Conservation (phyloP, 2,329 filamentous ascomycete species). For the Apiospora phragmitis region DNA sequence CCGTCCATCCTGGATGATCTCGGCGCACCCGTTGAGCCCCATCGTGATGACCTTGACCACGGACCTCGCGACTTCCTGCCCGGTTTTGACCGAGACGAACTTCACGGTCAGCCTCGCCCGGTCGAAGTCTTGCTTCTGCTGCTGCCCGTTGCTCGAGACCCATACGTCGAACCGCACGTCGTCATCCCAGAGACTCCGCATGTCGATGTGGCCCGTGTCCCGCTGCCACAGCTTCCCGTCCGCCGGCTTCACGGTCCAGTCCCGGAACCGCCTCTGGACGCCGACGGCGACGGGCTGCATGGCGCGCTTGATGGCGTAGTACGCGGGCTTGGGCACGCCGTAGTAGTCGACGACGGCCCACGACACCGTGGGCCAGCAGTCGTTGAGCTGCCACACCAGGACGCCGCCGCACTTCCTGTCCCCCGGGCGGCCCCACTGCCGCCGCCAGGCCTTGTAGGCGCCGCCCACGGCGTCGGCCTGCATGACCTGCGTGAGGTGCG, state of each 20-base stretch:
- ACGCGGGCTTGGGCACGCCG: conserved; percentile 65
- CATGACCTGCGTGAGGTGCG: conserved; percentile 56
- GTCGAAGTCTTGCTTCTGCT: conserved; percentile 18
- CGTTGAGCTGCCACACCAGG: conserved; percentile 70
- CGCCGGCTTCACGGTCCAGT: conserved; percentile 46
- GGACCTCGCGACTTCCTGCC: conserved; percentile 33
- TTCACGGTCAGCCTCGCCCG: conserved; percentile 31
- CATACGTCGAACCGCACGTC: conserved; percentile 43
- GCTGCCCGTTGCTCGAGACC: conserved; percentile 36
- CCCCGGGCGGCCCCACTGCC: conserved; percentile 60
- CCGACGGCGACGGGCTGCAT: conserved; percentile 61
- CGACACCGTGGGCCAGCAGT: conserved; percentile 67
- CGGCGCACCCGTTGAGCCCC: conserved; percentile 38
- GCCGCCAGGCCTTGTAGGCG: conserved; percentile 58
- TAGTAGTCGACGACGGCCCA: conserved; percentile 69
- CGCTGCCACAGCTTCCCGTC: conserved; percentile 36
- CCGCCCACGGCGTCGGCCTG: conserved; percentile 53
- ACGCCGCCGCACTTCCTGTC: conserved; percentile 63
- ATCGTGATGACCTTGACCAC: no score
- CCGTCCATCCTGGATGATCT: conserved; percentile 38
- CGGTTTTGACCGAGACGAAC: conserved; percentile 43
- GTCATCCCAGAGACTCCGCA: conserved; percentile 35
- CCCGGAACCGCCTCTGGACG: conserved; percentile 44
- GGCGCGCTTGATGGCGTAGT: conserved; percentile 53
- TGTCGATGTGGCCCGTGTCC: conserved; percentile 40